Base-by-base conservation (phyloP, 345 rosid genomes). In the Linum usitatissimum region DNA sequence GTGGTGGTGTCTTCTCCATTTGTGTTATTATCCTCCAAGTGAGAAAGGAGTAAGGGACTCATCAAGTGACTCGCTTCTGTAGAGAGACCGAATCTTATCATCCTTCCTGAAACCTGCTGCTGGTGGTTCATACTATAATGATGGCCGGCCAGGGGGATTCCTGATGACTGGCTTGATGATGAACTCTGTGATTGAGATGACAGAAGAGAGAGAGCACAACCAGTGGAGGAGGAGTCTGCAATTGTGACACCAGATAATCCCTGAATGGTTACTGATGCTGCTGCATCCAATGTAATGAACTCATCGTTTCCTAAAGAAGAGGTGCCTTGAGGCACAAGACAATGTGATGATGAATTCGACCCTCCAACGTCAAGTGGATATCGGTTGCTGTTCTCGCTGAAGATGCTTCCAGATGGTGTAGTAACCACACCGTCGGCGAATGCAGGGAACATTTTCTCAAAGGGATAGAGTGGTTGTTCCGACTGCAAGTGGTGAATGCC, bases 131-230 rank as follows among this genome's bases (percentile, higher is more conserved):
- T 19, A 61, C 51, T 53, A 53, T 58, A 56, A 59, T 63, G 69
- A 45, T 45, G 70, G 39, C 55, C 55, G 68, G 73, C 66, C 54
- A 64, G 30, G 54, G 70, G 66, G 34, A 61, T 64, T 61, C 79
- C 72, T 10, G 77, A 58, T 17, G 73, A 72, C 59, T 75, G 76
- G 66, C 70, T 60, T 21, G 75, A 61, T 21, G 70, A 71, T 28
- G 70, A 71, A 48, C 64, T 71, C 36, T 68, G 74, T 31, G 84
- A 78, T 60, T 72, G 79, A 54, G 70, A 71, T 82, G 86, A 82
- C 86, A 82, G 86, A 82, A 82, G 86, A 82, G 86, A 82, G 86
- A 70, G 84, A 82, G 84, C 86, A 77, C 78, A 69, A 59, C 73
- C 73, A 57, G 38, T 34, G 8, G 6, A 4, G 38, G 6, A 4